Evolutionary conservation across 2,329 filamentous ascomycete genomes (phyloP).

Genomic region (Colletotrichum sp.): DNA sequence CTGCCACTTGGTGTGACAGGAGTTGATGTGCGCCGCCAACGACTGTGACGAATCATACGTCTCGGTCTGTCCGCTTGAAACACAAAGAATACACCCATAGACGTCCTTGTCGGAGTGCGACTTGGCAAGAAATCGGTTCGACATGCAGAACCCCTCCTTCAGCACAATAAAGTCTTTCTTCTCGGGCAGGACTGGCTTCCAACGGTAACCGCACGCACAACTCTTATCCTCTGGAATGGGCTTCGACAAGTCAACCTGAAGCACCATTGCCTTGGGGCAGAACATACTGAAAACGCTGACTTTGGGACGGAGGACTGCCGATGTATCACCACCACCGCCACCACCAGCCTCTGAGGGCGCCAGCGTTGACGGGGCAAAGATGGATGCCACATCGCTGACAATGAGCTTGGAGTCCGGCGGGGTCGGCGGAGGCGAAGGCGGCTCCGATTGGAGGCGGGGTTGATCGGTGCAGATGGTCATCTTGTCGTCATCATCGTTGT

Average conservation of each 20-base stretch:
- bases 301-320: slow-evolving; percentile 27
- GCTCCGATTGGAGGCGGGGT: slow-evolving; percentile 28
- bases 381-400: slow-evolving; percentile 27
- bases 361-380: slow-evolving; percentile 15
- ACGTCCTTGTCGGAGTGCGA: slow-evolving; percentile 38
- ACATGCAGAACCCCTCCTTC: slow-evolving; percentile 44
- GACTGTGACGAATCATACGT: slow-evolving; percentile 34
- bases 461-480: slow-evolving; percentile 29
- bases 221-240: slow-evolving; percentile 28
- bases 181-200: slow-evolving; percentile 22
- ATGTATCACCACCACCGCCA: background rate
- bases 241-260: slow-evolving; percentile 40
- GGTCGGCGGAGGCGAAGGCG: slow-evolving; percentile 34
- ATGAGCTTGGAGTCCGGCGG: slow-evolving; percentile 25
- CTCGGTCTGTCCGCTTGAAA: slow-evolving; percentile 37
- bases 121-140: slow-evolving; percentile 43
- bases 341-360: slow-evolving; percentile 11
- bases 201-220: slow-evolving; percentile 42
- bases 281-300: slow-evolving; percentile 46
- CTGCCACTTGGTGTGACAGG: slow-evolving; percentile 45
- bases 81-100: slow-evolving; percentile 45
- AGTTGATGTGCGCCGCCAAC: slow-evolving; percentile 40
- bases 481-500: slow-evolving; percentile 22
- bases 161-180: slow-evolving; percentile 27
- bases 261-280: slow-evolving; percentile 42